These are phyloP conservation scores for Juglanconis juglandina DNA, from an alignment of 2,329 filamentous ascomycete genomes.

Conservation along the genomic window DNA sequence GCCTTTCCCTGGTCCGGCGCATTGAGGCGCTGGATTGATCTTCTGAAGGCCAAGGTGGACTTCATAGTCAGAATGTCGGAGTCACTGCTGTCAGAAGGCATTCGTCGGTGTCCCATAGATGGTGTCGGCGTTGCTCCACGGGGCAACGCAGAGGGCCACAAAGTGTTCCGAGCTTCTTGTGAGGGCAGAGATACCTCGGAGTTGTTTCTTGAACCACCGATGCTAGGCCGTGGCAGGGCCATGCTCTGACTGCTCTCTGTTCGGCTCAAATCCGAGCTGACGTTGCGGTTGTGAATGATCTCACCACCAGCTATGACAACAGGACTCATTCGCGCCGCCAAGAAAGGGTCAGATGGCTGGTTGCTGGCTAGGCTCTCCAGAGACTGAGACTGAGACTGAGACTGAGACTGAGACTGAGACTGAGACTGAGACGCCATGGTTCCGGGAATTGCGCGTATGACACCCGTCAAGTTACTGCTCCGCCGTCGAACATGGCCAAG, in stretches of 20 bases:
- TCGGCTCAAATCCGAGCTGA: slow-evolving; percentile 44
- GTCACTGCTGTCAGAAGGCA: slow-evolving; percentile 55
- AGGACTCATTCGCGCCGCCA: slow-evolving; percentile 61
- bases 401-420: slow-evolving; percentile 35
- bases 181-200: slow-evolving; percentile 41
- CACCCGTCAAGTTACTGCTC: slow-evolving; percentile 56
- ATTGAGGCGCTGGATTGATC: slow-evolving; percentile 51
- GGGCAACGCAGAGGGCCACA: slow-evolving; percentile 55
- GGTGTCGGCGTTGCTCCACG: slow-evolving; percentile 28
- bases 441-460: slow-evolving; percentile 41
- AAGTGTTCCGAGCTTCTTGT: slow-evolving; percentile 39
- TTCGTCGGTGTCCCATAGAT: slow-evolving; percentile 31
- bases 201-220: slow-evolving; percentile 37
- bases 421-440: slow-evolving; percentile 37
- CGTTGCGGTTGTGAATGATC: slow-evolving; percentile 58
- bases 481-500: slow-evolving; percentile 60
- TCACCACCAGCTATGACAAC: slow-evolving; percentile 65
- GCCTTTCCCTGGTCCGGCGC: slow-evolving; percentile 40
- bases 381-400: slow-evolving; percentile 34
- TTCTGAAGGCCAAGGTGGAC: slow-evolving; percentile 51
- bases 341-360: slow-evolving; percentile 50
- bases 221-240: slow-evolving; percentile 36
- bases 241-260: slow-evolving; percentile 51
- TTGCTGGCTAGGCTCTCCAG: slow-evolving; percentile 48
- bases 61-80: slow-evolving; percentile 47